Conservation (phyloP, 2,329 filamentous ascomycete genomes). For the Albifimbria verrucaria region DNA sequence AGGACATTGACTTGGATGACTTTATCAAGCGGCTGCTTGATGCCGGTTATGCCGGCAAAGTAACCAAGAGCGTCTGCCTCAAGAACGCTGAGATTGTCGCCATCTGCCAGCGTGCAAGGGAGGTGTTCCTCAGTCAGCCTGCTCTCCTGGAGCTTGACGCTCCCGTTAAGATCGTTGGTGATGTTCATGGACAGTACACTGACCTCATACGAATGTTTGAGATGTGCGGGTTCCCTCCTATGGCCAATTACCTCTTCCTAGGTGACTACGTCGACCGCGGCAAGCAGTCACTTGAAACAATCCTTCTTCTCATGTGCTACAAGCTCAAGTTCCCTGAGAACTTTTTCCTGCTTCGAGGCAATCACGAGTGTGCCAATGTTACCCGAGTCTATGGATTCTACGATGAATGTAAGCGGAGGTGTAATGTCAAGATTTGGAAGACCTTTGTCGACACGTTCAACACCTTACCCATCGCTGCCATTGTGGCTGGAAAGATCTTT, state of each 20-base stretch:
- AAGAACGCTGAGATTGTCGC: slow-evolving; percentile 97
- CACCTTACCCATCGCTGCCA: slow-evolving; percentile 90
- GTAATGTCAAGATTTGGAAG: slow-evolving; percentile 98
- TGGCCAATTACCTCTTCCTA: slow-evolving; percentile 87
- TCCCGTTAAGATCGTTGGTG: slow-evolving; percentile 95
- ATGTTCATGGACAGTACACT: slow-evolving; percentile 95
- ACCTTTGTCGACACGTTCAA: slow-evolving; percentile 97
- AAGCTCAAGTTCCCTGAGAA: slow-evolving; percentile 97
- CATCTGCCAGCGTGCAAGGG: slow-evolving; percentile 84
- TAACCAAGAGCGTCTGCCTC: slow-evolving; percentile 94
- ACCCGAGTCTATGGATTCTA: slow-evolving; percentile 97
- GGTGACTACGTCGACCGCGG: slow-evolving; percentile 96
- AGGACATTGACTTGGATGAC: slow-evolving; percentile 91
- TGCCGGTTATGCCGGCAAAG: slow-evolving; percentile 92
- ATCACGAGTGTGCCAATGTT: slow-evolving; percentile 96
- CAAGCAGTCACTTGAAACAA: slow-evolving; percentile 94
- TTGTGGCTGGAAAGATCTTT: slow-evolving; percentile 96
- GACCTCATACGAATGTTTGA: slow-evolving; percentile 96
- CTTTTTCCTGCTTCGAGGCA: slow-evolving; percentile 91
- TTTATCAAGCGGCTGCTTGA: slow-evolving; percentile 94
- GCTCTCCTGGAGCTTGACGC: slow-evolving; percentile 88
- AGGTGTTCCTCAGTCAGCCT: slow-evolving; percentile 87
- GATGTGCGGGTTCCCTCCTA: slow-evolving; percentile 95
- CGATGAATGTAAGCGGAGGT: slow-evolving; percentile 94
- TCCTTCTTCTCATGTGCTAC: slow-evolving; percentile 88